phyloP scores from a whole-genome alignment of 495 filamentous ascomycete genomes.

The Penicillium pulvis region DNA sequence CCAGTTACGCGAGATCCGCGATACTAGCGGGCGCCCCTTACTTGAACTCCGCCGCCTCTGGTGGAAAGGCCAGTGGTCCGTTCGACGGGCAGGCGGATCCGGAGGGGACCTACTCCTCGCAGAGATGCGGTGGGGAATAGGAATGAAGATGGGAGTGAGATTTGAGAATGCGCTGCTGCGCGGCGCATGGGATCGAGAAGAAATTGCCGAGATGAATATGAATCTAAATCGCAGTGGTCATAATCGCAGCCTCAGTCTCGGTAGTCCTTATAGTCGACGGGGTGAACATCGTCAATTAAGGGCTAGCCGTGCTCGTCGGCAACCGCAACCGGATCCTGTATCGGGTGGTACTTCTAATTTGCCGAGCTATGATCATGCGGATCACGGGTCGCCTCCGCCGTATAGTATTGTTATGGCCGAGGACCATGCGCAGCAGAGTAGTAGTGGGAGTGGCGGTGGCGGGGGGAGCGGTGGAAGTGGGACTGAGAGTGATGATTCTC shows the following conservation, averaged over 20 bases:
- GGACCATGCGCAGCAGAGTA: constrained; percentile 4
- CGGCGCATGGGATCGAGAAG: background rate
- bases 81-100: constrained; percentile 16
- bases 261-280: background rate
- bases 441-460: background rate
- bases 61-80: constrained; percentile 22
- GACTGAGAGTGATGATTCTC: constrained; percentile 5
- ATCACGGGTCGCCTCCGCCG: constrained; percentile 7
- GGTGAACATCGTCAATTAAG: background rate
- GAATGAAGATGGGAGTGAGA: constrained; percentile 15
- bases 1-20: constrained; percentile 22
- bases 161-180: constrained; percentile 24
- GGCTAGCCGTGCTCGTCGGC: background rate
- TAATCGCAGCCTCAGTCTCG: background rate
- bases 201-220: background rate
- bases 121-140: constrained; percentile 12
- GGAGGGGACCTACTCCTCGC: constrained; percentile 15
- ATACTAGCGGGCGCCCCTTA: constrained; percentile 13
- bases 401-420: constrained; percentile 8
- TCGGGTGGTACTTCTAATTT: background rate
- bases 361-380: background rate
- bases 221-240: background rate
- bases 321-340: background rate
- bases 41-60: constrained; percentile 24
- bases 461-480: constrained; percentile 1